phyloP scores from a whole-genome alignment of 2,329 filamentous ascomycete species.

The Mycosphaerella arachidis region DNA sequence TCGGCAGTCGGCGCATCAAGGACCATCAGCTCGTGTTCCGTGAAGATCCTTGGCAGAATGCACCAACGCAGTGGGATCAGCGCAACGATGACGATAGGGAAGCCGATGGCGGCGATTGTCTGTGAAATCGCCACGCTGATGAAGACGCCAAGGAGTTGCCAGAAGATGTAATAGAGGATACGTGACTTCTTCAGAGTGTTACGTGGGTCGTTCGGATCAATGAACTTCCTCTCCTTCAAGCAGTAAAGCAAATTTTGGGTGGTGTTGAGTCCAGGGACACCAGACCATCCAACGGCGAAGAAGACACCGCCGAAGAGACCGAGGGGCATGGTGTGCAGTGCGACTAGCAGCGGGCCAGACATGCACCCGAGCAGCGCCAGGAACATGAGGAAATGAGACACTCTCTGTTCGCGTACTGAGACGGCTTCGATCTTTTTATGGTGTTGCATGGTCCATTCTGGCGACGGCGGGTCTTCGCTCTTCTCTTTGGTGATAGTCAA shows the following conservation, averaged over 20 bases:
- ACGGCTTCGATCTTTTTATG: conserved; percentile 43
- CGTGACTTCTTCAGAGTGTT: conserved; percentile 41
- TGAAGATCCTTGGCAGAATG: conserved; percentile 50
- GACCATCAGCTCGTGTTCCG: conserved; percentile 44
- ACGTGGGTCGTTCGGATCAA: conserved; percentile 46
- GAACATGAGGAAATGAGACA: conserved; percentile 54
- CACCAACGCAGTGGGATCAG: conserved; percentile 53
- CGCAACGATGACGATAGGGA: conserved; percentile 54
- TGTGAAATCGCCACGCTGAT: conserved; percentile 56
- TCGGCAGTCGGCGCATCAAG: conserved; percentile 54
- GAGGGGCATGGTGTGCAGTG: conserved; percentile 52
- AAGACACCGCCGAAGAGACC: conserved; percentile 54
- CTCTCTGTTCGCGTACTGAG: conserved; percentile 53
- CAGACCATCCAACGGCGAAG: conserved; percentile 54
- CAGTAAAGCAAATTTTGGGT: conserved; percentile 50
- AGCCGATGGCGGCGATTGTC: conserved; percentile 57
- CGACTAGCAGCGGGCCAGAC: conserved; percentile 52
- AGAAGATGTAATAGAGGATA: conserved; percentile 48
- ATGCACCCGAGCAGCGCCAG: conserved; percentile 53
- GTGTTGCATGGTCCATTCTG: conserved; percentile 38
- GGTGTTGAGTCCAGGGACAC: conserved; percentile 52
- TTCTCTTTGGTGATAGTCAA: conserved; percentile 43
- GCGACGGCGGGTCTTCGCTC: conserved; percentile 38
- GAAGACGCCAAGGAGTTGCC: conserved; percentile 50
- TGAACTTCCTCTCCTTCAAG: conserved; percentile 44